These are phyloP conservation scores for Calvatia gigantea DNA, from an alignment of 768 basidiomycete genomes.

Conservation along the genomic window DNA sequence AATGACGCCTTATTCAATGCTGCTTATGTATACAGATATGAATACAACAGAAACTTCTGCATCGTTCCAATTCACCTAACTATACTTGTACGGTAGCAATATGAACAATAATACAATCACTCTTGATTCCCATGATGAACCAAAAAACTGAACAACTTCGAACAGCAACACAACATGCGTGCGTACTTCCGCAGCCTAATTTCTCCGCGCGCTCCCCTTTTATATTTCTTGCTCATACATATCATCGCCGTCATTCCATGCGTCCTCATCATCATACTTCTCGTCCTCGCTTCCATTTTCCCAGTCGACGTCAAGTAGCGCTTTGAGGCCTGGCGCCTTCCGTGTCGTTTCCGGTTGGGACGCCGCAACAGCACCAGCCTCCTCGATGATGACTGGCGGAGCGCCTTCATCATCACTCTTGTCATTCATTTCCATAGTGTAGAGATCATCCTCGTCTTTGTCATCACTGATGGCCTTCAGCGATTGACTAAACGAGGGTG, in stretches of 20 bases:
- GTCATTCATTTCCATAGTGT: conserved; percentile 36
- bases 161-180: background rate
- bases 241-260: conserved; percentile 35
- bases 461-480: conserved; percentile 28
- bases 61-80: background rate
- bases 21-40: background rate
- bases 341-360: conserved; percentile 19
- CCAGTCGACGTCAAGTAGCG: conserved; percentile 34
- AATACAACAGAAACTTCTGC: too few species aligned
- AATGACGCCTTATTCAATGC: background rate
- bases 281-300: conserved; percentile 48
- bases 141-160: background rate
- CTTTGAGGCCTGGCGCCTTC: conserved; percentile 22
- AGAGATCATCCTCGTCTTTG: conserved; percentile 40
- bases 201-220: background rate
- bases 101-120: background rate
- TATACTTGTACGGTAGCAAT: background rate
- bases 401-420: conserved; percentile 34
- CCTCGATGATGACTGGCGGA: conserved; percentile 43
- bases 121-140: too few species aligned
- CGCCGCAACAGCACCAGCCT: conserved; percentile 32
- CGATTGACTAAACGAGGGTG: conserved; percentile 14
- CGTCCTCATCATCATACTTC: conserved; percentile 43
- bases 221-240: conserved; percentile 76
- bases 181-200: background rate